Conservation (phyloP, 768 basidiomycete genomes). For the Boletus tylopilopsis region DNA sequence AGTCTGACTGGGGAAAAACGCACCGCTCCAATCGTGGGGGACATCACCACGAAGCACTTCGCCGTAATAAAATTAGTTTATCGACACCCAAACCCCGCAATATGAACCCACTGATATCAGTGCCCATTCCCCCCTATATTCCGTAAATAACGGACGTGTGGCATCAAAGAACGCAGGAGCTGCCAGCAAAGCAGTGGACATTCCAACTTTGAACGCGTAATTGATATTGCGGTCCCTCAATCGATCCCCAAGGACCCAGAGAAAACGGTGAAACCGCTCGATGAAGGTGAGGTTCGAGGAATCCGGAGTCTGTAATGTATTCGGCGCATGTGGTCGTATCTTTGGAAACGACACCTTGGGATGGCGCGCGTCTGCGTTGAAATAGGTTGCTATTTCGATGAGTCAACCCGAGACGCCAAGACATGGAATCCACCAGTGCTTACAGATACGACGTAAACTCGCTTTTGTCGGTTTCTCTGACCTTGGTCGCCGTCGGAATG, state of each 20-base stretch:
- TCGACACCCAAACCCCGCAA: slow-evolving; percentile 11
- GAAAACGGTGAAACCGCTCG: slow-evolving; percentile 59
- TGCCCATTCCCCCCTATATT: slow-evolving; percentile 93
- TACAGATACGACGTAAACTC: slow-evolving; percentile 42
- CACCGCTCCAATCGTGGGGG: slow-evolving; percentile 84
- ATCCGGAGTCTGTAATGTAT: slow-evolving; percentile 79
- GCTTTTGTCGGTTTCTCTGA: slow-evolving; percentile 16
- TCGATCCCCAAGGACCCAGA: slow-evolving; percentile 69
- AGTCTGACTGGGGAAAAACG: slow-evolving; percentile 19
- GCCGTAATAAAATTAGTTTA: slow-evolving; percentile 5
- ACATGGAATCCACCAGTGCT: slow-evolving; percentile 12
- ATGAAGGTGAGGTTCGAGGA: slow-evolving; percentile 53
- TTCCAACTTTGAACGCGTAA: slow-evolving; percentile 85
- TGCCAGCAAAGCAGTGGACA: slow-evolving; percentile 78
- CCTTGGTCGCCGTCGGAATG: slow-evolving; percentile 10
- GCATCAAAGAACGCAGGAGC: slow-evolving; percentile 83
- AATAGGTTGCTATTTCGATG: slow-evolving; percentile 42
- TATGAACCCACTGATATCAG: slow-evolving; percentile 70
- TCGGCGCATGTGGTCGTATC: slow-evolving; percentile 75
- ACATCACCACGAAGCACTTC: slow-evolving; percentile 87
- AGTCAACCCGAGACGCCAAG: slow-evolving; percentile 8
- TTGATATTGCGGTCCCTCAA: slow-evolving; percentile 74
- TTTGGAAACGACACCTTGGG: slow-evolving; percentile 74
- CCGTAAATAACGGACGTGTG: slow-evolving; percentile 74
- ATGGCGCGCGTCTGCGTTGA: slow-evolving; percentile 45